Evolutionary conservation across 2,329 filamentous ascomycete genomes (phyloP), one percentile per base, ranked within the genome.

Genomic region (Cordyceps fumosorosea): DNA sequence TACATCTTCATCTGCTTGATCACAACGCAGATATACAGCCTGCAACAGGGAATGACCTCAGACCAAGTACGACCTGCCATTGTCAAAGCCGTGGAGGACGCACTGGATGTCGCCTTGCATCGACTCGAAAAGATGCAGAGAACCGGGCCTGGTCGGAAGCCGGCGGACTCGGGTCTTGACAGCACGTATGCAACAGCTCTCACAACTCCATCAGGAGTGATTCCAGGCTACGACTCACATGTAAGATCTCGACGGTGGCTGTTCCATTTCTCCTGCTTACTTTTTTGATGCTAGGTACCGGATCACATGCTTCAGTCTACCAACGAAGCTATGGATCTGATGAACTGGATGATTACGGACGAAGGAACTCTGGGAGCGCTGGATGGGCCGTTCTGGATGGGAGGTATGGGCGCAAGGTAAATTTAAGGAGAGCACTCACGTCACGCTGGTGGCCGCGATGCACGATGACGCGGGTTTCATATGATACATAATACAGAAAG

Each of bases 1-100:
- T 79, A 79, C 44, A 48, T 85, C 20, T 73, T 84, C 6, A 29
- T 55, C 7, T 44, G 53, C 11, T 44, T 55, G 53, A 42, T 55
- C 5, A 29, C 14, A 63, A 12, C 22, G 7, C 53, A 55, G 18
- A 55, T 55, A 12, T 18, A 55, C 3, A 55, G 53, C 5, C 16
- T 55, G 16, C 53, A 55, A 14, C 53, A 44, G 16, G 53, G 53
- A 3, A 12, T 44, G 53, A 12, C 7, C 2, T 7, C 8, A 20
- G 37, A 55, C 1, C 34, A 29, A 3, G 24, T 44, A 24, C 34
- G 53, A 3, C 5, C 5, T 29, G 53, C 37, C 2, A 20, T 55
- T 29, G 6, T 55, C 3, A 10, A 8, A 12, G 53, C 53, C 2
- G 53, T 55, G 7, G 53, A 55, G 37, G 22, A 55, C 14, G 34